Conservation (phyloP, 768 basidiomycete species). For the Boletus subcaerulescens region DNA sequence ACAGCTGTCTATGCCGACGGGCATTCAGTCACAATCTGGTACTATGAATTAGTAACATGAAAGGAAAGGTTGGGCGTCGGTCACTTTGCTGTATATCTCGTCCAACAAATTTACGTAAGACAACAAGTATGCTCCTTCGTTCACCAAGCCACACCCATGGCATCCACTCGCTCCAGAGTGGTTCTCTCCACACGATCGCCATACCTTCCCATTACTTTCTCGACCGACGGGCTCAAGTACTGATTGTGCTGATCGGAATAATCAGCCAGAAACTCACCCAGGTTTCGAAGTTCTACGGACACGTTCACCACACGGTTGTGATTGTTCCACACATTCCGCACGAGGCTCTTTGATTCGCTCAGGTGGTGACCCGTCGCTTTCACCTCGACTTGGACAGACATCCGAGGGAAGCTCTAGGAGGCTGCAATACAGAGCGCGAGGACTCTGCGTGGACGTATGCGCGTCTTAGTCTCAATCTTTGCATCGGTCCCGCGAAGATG, state of each 20-base stretch:
- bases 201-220: constrained; percentile 38
- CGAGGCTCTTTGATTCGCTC: constrained; percentile 67
- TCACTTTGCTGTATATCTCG: too few relatives aligned
- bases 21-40: too few relatives aligned
- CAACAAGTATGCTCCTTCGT: constrained; percentile 60
- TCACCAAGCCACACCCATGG: constrained; percentile 63
- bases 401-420: constrained; percentile 43
- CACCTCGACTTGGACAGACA: constrained; percentile 30
- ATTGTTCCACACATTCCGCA: constrained; percentile 56
- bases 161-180: constrained; percentile 42
- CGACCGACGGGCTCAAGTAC: constrained; percentile 54
- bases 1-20: too few relatives aligned
- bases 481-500: not conserved
- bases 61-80: too few relatives aligned
- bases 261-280: constrained; percentile 87
- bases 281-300: constrained; percentile 39
- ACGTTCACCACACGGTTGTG: constrained; percentile 33
- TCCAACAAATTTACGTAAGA: too few relatives aligned
- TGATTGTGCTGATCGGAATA: constrained; percentile 60
- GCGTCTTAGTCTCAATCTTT: too few relatives aligned
- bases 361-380: constrained; percentile 78
- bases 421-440: constrained; percentile 76
- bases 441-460: constrained; percentile 35
- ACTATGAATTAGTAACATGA: too few relatives aligned
- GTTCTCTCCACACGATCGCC: constrained; percentile 44